Evolutionary conservation across 139 green algal species (phyloP).

Genomic region (Closterium sp.): DNA sequence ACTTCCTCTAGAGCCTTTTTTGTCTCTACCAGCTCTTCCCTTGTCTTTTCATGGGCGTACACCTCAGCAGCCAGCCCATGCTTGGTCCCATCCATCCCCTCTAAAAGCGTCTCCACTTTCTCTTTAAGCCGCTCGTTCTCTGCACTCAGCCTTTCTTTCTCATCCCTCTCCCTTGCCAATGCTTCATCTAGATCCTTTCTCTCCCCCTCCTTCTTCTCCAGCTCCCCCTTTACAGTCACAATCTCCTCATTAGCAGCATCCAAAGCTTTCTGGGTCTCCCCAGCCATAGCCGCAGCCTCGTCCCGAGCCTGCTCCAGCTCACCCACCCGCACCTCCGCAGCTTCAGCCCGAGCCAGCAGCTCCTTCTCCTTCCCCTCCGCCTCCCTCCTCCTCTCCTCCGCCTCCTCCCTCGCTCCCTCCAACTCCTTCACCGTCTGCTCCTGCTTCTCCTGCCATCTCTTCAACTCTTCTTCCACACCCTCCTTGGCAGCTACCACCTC

Average conservation of each 20-base stretch:
- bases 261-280: neutral
- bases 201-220: neutral
- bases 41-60: neutral
- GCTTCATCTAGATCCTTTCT: neutral
- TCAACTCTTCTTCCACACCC: neutral
- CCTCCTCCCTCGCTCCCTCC: too few species aligned
- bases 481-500: neutral
- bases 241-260: neutral
- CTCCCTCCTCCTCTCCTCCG: too few species aligned
- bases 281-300: neutral
- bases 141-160: neutral
- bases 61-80: neutral
- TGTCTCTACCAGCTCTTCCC: neutral
- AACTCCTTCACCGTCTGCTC: neutral
- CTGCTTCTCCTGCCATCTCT: constrained; percentile 3
- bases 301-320: neutral
- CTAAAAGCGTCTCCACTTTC: neutral
- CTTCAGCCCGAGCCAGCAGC: neutral
- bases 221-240: neutral
- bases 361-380: neutral
- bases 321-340: neutral
- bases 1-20: neutral
- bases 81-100: neutral
- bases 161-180: neutral
- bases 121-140: neutral